Evolutionary conservation across 176 grass and related monocot species (phyloP).

Genomic region (Carex myosuroides): DNA sequence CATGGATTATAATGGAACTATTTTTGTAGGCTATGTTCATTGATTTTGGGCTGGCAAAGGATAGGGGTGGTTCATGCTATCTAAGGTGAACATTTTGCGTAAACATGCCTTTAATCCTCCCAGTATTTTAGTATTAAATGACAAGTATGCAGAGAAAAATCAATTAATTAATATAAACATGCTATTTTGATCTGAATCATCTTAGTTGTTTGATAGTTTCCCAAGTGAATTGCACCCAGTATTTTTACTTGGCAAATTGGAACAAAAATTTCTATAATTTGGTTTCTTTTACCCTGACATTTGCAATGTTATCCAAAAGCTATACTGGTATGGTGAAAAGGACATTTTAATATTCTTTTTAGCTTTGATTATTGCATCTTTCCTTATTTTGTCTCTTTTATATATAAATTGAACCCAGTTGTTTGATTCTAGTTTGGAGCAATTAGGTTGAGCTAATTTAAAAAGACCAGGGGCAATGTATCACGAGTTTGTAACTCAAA

Average conservation of each 20-base stretch:
- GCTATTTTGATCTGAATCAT: neutral
- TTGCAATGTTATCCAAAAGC: neutral
- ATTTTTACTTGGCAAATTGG: neutral
- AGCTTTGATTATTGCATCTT: neutral
- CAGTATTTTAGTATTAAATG: conserved; percentile 11
- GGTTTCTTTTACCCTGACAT: neutral
- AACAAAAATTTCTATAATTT: neutral
- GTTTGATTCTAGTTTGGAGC: neutral
- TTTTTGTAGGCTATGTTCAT: conserved; percentile 93
- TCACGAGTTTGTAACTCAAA: neutral
- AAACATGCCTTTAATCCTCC: neutral
- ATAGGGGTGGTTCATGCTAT: conserved; percentile 84
- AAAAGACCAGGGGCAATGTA: neutral
- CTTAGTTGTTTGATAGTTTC: neutral
- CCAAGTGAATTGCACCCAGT: neutral
- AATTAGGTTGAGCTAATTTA: conserved; percentile 1
- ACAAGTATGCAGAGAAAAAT: neutral
- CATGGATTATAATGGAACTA: neutral
- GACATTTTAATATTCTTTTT: neutral
- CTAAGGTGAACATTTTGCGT: conserved; percentile 49
- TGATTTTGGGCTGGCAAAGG: conserved; percentile 96
- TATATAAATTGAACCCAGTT: neutral
- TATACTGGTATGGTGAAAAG: neutral
- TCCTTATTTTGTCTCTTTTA: neutral
- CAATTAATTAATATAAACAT: neutral